phyloP scores from a whole-genome alignment of 2,329 filamentous ascomycete species.

The Eutypa lata region DNA sequence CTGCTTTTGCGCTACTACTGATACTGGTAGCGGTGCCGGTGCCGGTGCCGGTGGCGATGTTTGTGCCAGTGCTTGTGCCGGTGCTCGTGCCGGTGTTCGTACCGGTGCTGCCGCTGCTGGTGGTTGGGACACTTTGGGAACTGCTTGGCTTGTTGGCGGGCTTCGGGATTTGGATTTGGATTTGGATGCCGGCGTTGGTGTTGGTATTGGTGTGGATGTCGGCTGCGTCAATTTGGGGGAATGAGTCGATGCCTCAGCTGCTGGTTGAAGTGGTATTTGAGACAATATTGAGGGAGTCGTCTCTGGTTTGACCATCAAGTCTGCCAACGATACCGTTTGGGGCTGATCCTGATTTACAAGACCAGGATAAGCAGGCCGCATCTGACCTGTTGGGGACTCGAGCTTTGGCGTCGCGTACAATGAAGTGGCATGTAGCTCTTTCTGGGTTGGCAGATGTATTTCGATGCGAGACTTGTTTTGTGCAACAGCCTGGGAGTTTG shows the following conservation, averaged over 20 bases:
- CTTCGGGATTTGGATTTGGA: not conserved
- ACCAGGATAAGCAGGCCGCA: conserved; percentile 1
- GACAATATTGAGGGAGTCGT: conserved; percentile 11
- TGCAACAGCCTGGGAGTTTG: conserved; percentile 27
- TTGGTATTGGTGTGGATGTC: conserved; percentile 6
- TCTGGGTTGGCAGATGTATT: conserved; percentile 24
- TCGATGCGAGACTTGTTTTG: conserved; percentile 26
- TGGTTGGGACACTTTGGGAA: not conserved
- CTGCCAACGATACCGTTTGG: conserved; percentile 27
- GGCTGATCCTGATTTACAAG: conserved; percentile 18
- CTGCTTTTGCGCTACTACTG: not conserved
- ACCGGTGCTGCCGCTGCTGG: not conserved
- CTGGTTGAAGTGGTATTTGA: conserved; percentile 9
- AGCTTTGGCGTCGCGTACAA: conserved; percentile 13
- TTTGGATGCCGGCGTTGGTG: not conserved
- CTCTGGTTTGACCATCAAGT: conserved; percentile 25
- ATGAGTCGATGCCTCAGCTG: conserved; percentile 6
- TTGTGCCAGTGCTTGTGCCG: no score
- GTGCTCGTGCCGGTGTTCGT: no score
- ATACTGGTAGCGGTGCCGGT: no score
- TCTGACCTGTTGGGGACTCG: conserved; percentile 1
- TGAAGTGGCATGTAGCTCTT: conserved; percentile 20
- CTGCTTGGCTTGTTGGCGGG: not conserved
- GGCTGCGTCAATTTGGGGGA: conserved; percentile 1
- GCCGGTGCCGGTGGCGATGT: no score